Percentiles rank a stretch among this genome's conserved stretches.
Conservation (phyloP, 2,329 filamentous ascomycete genomes). For the Curvularia eragrostidis region DNA sequence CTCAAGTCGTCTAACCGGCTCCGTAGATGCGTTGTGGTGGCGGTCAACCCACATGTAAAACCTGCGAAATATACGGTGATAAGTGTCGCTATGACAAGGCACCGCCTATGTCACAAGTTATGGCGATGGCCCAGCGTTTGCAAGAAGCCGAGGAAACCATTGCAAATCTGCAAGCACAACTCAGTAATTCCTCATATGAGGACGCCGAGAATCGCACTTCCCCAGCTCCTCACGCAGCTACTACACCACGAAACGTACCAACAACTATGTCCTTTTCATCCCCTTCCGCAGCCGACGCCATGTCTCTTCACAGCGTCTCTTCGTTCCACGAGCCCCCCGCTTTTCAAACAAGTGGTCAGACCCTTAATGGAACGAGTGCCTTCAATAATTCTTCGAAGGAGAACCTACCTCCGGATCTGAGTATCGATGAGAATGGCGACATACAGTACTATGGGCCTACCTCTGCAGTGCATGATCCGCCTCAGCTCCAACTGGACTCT, state of each 20-base stretch:
- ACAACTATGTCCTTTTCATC: neutral
- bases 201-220: neutral
- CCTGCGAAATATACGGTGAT: constrained; percentile 41
- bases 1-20: neutral
- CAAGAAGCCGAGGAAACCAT: constrained; percentile 14
- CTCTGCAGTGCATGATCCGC: constrained; percentile 16
- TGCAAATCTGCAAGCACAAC: constrained; percentile 1
- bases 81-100: constrained; percentile 44
- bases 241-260: neutral
- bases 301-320: neutral
- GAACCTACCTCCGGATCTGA: constrained; percentile 1
- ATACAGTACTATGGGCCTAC: constrained; percentile 17
- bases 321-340: neutral
- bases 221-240: neutral
- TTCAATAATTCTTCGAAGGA: neutral
- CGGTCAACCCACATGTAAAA: constrained; percentile 40
- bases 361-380: no score
- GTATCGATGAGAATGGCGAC: constrained; percentile 9
- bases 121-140: constrained; percentile 39
- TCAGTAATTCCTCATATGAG: neutral
- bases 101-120: constrained; percentile 43
- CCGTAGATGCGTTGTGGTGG: constrained; percentile 38
- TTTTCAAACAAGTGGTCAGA: neutral
- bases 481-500: constrained; percentile 1
- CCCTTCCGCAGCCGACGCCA: neutral